Base-by-base conservation (phyloP, 2,329 filamentous ascomycete species). In the Penicillium sp. region DNA sequence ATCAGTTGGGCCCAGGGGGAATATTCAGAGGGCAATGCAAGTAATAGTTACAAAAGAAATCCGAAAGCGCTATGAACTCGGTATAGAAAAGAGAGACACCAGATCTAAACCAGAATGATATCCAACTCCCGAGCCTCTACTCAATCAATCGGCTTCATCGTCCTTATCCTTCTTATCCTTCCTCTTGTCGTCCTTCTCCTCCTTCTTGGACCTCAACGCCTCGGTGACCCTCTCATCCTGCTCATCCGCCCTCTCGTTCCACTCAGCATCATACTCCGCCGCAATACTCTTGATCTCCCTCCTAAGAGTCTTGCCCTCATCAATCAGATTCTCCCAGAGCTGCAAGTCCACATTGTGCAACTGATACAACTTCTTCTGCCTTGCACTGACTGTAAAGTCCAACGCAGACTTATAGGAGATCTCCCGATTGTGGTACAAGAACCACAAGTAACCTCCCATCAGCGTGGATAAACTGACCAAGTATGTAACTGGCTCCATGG, bases 401-500 rank as follows among this genome's bases (percentile, higher is more conserved):
- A 96, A 85, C 26, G 92, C 90, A 2, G 87, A 87, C 61, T 88
- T 86, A 76, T 96, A 96, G 59, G 85, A 89, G 10, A 95, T 85
- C 72, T 96, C 91, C 18, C 89, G 84, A 74, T 92, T 95, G 76
- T 96, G 89, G 73, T 92, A 95, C 12, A 96, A 76, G 70, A 96
- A 96, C 90, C 90, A 96, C 49, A 95, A 78, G 66, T 96, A 96
- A 60, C 90, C 92, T 7, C 87, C 87, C 76, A 96, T 95, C 65
- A 96, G 84, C 12, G 88, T 91, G 0, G 86, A 84, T 58, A 96
- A 78, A n/a, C 90, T 89, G 2, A 89, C 90, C 15, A 96, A 83
- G 67, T 96, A 96, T 31, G 90, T 95, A 2, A 95, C 84, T 0
- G 90, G 91, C 72, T 95, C 91, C 79, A 96, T 91, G 6, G 90